Base-by-base conservation (phyloP, 345 rosid genomes). In the Arabidopsis suecica region DNA sequence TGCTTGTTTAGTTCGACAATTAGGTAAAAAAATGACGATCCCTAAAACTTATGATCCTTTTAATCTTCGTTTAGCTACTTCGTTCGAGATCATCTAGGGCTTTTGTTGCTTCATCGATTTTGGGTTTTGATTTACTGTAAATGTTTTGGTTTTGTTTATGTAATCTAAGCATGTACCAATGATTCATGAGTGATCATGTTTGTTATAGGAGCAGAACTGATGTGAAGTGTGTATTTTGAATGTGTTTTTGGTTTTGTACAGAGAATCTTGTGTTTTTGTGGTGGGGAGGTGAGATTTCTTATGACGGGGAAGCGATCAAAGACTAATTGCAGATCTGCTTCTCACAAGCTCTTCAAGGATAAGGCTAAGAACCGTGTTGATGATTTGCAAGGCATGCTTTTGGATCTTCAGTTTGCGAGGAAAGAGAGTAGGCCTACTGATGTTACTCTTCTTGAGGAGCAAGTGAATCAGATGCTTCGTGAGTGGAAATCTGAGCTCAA, bases 401-500 rank as follows among this genome's bases (percentile, higher is more conserved):
- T 84, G 80, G 94, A 96, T 83, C 93, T 96, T 75, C 99, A 96
- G 69, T 88, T 84, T 79, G 98, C 99, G 0, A 85, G 96, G 82
- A 96, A 91, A 80, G 97, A 91, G 77, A 86, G 95, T 72, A 93
- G 99, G 18, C n/a, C 7, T 6, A 25, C 79, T 42, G 97, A 96
- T 79, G 98, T 78, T 1, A 77, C 83, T 1, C 84, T 96, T 42
- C 96, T 96, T 5, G 99, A 91, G 83, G 99, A 96, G 84, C 99
- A 91, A 81, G 97, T 93, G 10, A 97, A 96, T 79, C 99, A 96
- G 90, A 96, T 93, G 99, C 98, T 96, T 20, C 90, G 98, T 7
- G 99, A 96, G 62, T 96, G 99, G 99, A 96, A 93, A 80, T 70
- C 98, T 0, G 99, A 96, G 84, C 99, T 96, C 77, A 91, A 96